These are phyloP conservation scores for Neopestalotiopsis clavispora DNA, from an alignment of 2,329 filamentous ascomycete genomes.

Conservation along the genomic window DNA sequence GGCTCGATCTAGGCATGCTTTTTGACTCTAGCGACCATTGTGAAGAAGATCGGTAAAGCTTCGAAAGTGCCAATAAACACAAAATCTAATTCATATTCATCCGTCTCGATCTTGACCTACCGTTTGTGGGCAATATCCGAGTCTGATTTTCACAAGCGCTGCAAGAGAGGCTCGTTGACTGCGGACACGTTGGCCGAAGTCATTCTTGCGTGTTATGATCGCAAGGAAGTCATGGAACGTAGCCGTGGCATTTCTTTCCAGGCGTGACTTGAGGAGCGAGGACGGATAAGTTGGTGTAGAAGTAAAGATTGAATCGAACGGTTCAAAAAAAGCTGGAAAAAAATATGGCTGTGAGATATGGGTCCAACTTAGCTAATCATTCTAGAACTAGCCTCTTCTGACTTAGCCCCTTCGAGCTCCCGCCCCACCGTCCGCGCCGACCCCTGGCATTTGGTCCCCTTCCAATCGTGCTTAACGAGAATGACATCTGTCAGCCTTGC, in stretches of 20 bases:
- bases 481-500: conserved; percentile 19
- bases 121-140: not conserved
- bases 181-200: not conserved
- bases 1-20: conserved; percentile 78
- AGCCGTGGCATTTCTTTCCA: not conserved
- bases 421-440: not conserved
- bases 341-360: conserved; percentile 7
- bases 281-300: not conserved
- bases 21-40: conserved; percentile 86
- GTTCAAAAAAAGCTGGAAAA: not conserved
- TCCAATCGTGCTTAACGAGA: not conserved
- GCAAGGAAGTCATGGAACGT: not conserved
- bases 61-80: conserved; percentile 76
- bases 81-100: not conserved
- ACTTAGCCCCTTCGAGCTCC: not conserved
- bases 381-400: not conserved
- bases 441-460: conserved; percentile 4
- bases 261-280: not conserved
- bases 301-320: not conserved
- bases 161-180: not conserved
- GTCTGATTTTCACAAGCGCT: not conserved
- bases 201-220: too few species aligned
- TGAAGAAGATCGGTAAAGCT: conserved; percentile 75
- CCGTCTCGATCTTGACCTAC: not conserved
- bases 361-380: not conserved